Evolutionary conservation across 2,329 filamentous ascomycete genomes (phyloP).

Genomic region (Dactylellina parvicollis): DNA sequence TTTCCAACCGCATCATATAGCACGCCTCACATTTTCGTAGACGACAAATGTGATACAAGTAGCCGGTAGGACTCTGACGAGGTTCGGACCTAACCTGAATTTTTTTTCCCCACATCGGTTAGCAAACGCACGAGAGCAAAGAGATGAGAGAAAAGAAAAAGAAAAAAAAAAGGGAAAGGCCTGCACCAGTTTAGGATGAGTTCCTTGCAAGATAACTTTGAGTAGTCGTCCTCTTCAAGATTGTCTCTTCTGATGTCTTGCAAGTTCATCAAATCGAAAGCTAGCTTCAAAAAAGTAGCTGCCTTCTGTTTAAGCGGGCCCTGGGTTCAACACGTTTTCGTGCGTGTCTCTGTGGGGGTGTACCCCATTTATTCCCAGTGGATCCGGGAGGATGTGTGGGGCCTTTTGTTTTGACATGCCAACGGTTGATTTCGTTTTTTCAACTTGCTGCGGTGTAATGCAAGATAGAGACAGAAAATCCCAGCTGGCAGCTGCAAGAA

Average conservation of each 20-base stretch:
- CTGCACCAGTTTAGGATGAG: not conserved
- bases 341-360: conserved; percentile 22
- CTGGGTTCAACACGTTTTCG: conserved; percentile 8
- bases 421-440: conserved; percentile 50
- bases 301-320: conserved; percentile 31
- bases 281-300: conserved; percentile 26
- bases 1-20: too few relatives aligned
- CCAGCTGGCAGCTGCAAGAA: conserved; percentile 31
- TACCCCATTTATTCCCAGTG: conserved; percentile 6
- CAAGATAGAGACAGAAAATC: conserved; percentile 19
- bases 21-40: conserved; percentile 84
- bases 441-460: conserved; percentile 31
- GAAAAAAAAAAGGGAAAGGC: not conserved
- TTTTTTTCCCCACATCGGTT: conserved; percentile 14
- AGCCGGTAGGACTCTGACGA: conserved; percentile 89
- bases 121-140: too few relatives aligned
- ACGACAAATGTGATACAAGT: conserved; percentile 97
- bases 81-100: conserved; percentile 75
- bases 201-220: not conserved
- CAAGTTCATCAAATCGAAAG: conserved; percentile 1
- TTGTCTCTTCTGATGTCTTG: conserved; percentile 12
- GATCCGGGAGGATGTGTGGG: conserved; percentile 50
- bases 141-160: not conserved
- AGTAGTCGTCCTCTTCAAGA: not conserved
- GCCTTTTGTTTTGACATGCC: conserved; percentile 49